Conservation (phyloP, 2,329 filamentous ascomycete species). For the Intubia oerlemansii region DNA sequence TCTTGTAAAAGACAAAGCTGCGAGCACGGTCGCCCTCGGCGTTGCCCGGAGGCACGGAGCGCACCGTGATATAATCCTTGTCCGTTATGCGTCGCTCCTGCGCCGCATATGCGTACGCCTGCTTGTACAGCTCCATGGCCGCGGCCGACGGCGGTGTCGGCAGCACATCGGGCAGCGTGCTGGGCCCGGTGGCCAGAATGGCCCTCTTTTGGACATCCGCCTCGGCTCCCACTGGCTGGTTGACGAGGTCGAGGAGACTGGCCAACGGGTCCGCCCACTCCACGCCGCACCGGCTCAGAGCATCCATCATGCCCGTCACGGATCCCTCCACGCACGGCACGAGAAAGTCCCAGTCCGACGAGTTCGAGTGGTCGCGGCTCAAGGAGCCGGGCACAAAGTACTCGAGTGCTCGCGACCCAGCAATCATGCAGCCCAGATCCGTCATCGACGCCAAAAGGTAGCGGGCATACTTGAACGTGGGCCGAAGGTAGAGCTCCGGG, state of each 20-base stretch:
- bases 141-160: too few relatives aligned
- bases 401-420: constrained; percentile 6
- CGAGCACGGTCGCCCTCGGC: too few relatives aligned
- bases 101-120: too few relatives aligned
- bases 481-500: constrained; percentile 4
- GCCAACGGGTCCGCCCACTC: constrained; percentile 3
- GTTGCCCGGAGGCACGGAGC: too few relatives aligned
- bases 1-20: too few relatives aligned
- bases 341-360: constrained; percentile 7
- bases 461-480: constrained; percentile 2
- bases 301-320: constrained; percentile 6
- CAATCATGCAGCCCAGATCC: constrained; percentile 6
- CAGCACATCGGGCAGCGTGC: neutral
- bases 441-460: constrained; percentile 6
- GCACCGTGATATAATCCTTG: too few relatives aligned
- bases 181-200: neutral
- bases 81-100: too few relatives aligned
- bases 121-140: too few relatives aligned
- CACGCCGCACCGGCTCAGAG: constrained; percentile 4
- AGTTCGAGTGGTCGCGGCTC: neutral
- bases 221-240: too few relatives aligned
- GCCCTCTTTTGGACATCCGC: too few relatives aligned
- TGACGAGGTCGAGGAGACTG: constrained; percentile 1
- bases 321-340: constrained; percentile 4
- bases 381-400: constrained; percentile 6